Evolutionary conservation across 2,329 filamentous ascomycete genomes (phyloP), one percentile per base, ranked within the genome.

Genomic region (Scedosporium boydii): DNA sequence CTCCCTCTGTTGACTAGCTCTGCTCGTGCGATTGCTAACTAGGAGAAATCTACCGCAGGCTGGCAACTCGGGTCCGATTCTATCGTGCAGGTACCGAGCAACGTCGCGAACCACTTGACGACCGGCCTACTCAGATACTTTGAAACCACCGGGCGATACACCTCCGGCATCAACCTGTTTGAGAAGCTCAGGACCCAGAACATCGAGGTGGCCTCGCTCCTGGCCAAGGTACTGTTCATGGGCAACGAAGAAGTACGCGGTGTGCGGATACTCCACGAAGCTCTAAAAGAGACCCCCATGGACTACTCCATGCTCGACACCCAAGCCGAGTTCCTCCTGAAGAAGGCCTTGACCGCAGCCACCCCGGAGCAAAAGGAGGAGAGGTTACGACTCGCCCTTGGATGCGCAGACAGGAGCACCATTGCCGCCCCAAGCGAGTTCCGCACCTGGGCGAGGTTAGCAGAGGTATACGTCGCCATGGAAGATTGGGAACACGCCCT

Each of bases 241-340:
- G 95, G 91, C 21, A 93, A 97, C 67, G 95, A 99, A 73, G 95
- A 99, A 73, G 95, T 99, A n/a, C 88, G 96, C 68, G 95, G 93
- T 1, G 89, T 99, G 38, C 86, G 91, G 65, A 82, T 96, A 18
- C 82, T 99, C 59, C 89, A 96, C 71, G 88, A 96, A 60, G 90
- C 92, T 3, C 82, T 99, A 29, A 89, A 96, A 73, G 88, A 97
- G 68, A 85, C 93, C 0, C 93, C 95, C 0, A 98, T 99, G 93
- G 95, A 99, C 75, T 97, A 98, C 73, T 90, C 96, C 41, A 88
- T 99, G 77, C 86, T 99, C 9, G 93, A 98, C 70, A 90, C 93
- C 55, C 95, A 99, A 74, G 93, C 95, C 18, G 87, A 92, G 14
- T 99, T 98, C 71, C 86, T 96, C 67, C 85, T 95, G 71, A 87